Evolutionary conservation across 768 basidiomycete genomes (phyloP).

Genomic region (Phlebiopsis flavidoalba): DNA sequence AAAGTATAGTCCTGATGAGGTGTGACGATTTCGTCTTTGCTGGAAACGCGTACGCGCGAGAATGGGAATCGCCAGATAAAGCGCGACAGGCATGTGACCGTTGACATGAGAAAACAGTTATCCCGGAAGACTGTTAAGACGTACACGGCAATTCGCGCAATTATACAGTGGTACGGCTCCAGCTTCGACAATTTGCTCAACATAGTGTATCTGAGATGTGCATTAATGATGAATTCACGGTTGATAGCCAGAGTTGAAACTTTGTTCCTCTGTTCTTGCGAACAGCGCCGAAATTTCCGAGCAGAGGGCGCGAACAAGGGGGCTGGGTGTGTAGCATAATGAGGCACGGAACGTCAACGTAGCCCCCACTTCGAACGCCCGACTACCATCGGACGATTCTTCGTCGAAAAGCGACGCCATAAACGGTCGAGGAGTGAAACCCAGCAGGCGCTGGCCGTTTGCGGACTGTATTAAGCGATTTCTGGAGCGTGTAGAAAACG

Average conservation of each 20-base stretch:
- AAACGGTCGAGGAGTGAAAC: constrained; percentile 53
- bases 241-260: background rate
- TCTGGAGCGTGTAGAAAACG: constrained; percentile 28
- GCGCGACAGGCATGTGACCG: background rate
- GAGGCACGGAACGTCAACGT: constrained; percentile 14
- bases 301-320: background rate
- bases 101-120: background rate
- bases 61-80: background rate
- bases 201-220: constrained; percentile 52
- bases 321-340: background rate
- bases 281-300: constrained; percentile 1
- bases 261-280: background rate
- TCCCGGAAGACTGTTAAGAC: constrained; percentile 17
- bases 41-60: constrained; percentile 22
- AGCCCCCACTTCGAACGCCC: constrained; percentile 81
- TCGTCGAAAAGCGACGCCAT: constrained; percentile 71
- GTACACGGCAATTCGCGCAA: constrained; percentile 53
- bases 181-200: constrained; percentile 57
- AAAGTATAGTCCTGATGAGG: constrained; percentile 84
- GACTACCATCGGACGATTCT: constrained; percentile 56
- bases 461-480: constrained; percentile 46
- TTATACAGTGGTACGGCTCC: constrained; percentile 58
- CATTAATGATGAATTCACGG: constrained; percentile 1
- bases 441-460: constrained; percentile 58
- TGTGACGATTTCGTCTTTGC: constrained; percentile 66